These are phyloP conservation scores for Oidium heveae DNA, from an alignment of 2,329 filamentous ascomycete species.

Conservation along the genomic window DNA sequence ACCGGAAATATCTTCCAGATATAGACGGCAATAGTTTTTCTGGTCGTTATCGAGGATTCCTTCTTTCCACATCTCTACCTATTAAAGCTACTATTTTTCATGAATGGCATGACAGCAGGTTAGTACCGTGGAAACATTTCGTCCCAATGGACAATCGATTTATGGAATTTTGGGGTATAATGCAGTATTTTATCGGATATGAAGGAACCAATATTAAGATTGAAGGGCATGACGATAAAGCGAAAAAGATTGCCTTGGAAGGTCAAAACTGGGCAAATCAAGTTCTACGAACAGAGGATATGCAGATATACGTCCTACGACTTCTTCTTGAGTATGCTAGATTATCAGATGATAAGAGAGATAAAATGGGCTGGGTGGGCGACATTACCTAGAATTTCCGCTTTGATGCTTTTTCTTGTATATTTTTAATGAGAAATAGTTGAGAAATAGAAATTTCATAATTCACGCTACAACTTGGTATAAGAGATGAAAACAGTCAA, in stretches of 20 bases:
- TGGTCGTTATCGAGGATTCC: conserved; percentile 42
- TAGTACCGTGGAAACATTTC: conserved; percentile 59
- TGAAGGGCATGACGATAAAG: conserved; percentile 23
- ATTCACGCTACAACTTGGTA: too few species aligned
- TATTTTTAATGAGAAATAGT: too few species aligned
- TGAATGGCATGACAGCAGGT: conserved; percentile 57
- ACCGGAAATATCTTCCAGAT: conserved; percentile 46
- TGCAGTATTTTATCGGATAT: conserved; percentile 52
- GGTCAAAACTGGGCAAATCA: conserved; percentile 49
- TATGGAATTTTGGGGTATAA: conserved; percentile 44
- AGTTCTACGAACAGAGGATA: conserved; percentile 45
- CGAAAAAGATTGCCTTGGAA: conserved; percentile 36
- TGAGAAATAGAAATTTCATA: too few species aligned
- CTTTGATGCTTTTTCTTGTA: too few species aligned
- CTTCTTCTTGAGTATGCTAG: conserved; percentile 36
- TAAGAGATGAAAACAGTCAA: too few species aligned
- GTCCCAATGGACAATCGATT: conserved; percentile 60
- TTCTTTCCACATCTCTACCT: conserved; percentile 41
- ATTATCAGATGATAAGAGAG: conserved; percentile 14
- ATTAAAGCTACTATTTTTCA: conserved; percentile 57
- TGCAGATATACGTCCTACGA: conserved; percentile 35
- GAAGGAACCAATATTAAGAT: conserved; percentile 16
- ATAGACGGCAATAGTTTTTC: conserved; percentile 54
- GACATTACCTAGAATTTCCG: conserved; percentile 6
- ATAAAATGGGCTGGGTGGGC: conserved; percentile 13